Evolutionary conservation across 2,329 filamentous ascomycete species (phyloP).

Genomic region (Monilinia fructigena): DNA sequence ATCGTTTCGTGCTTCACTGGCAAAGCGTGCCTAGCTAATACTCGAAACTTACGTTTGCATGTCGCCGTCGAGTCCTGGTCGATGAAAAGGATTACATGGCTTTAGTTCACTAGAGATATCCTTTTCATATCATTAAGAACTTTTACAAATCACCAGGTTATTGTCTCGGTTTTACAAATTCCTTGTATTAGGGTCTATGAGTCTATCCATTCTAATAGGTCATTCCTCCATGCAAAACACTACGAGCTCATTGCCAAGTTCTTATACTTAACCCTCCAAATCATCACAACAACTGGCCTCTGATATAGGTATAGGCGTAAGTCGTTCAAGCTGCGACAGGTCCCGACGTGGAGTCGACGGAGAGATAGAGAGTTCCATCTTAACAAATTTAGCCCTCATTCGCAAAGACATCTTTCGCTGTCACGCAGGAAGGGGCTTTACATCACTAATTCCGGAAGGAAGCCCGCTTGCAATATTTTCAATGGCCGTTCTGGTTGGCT

Average conservation of each 20-base stretch:
- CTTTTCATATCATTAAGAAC: background rate
- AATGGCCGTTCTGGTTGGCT: slow-evolving; percentile 23
- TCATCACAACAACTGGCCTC: background rate
- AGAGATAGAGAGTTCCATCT: slow-evolving; percentile 4
- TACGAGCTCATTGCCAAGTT: background rate
- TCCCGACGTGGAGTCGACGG: background rate
- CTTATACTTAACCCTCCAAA: background rate
- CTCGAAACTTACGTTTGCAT: too few relatives aligned
- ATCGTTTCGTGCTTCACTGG: too few relatives aligned
- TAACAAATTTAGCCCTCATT: slow-evolving; percentile 14
- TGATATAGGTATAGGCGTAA: background rate
- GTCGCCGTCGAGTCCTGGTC: background rate
- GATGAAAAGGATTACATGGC: background rate
- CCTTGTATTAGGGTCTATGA: slow-evolving; percentile 4
- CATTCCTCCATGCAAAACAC: background rate
- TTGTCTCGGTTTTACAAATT: background rate
- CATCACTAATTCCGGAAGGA: slow-evolving; percentile 13
- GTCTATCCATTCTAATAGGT: slow-evolving; percentile 1
- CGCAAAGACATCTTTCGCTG: slow-evolving; percentile 15
- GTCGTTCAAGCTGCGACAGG: background rate
- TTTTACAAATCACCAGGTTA: background rate
- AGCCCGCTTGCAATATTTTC: slow-evolving; percentile 19
- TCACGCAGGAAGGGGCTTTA: slow-evolving; percentile 10
- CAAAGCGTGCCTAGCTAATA: background rate
- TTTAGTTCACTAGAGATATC: background rate